Evolutionary conservation across 352 stramenopile genomes (phyloP), one percentile per base, ranked within the genome.

Genomic region (Globisporangium alternatum): DNA sequence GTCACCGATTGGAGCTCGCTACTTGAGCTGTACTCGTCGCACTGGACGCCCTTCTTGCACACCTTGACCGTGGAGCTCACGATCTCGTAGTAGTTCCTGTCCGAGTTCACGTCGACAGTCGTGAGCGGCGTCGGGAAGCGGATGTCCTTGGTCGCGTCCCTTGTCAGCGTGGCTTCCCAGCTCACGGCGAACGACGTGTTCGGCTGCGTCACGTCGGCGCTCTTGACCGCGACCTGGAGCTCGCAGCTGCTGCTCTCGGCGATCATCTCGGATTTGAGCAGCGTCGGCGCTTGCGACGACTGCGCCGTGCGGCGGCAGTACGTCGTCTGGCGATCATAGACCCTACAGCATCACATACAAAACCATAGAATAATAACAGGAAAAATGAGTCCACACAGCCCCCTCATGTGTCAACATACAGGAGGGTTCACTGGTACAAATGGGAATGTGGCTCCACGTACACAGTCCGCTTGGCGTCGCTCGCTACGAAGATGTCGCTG

Each of bases 301-400:
- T 88, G 74, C 2, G 70, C 60, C 8, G 65, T 72, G 47, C 75
- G 73, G n/a, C 78, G 76, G 56, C 77, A 89, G 60, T 80, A 79
- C n/a, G 77, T 83, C 57, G 75, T 64, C 25, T 25, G 45, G 44
- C 71, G 74, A 57, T 77, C 70, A 22, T 76, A 76, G 9, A 71
- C 43, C 19, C 74, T 80, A 43, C 12, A n/a, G 39, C 21, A 44
- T n/a, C 2, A 62, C 15, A 64, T n/a, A 3, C 22, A 9, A 59
- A 9, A 39, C 8, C 21, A 15, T n/a, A 43, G 13, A 22, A 12
- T 15, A 9, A 41, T 15, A 41, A 41, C 35, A 41, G 9, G 35
- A 19, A 22, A 7, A 33, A 15, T 52, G 54, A 60, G 35, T 45
- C 31, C 6, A 56, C 33, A 33, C n/a, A 58, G 4, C 37, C 15